Evolutionary conservation across 441 rosid species (phyloP), one percentile per base, ranked within the genome.

Genomic region (Mallotus japonicus): DNA sequence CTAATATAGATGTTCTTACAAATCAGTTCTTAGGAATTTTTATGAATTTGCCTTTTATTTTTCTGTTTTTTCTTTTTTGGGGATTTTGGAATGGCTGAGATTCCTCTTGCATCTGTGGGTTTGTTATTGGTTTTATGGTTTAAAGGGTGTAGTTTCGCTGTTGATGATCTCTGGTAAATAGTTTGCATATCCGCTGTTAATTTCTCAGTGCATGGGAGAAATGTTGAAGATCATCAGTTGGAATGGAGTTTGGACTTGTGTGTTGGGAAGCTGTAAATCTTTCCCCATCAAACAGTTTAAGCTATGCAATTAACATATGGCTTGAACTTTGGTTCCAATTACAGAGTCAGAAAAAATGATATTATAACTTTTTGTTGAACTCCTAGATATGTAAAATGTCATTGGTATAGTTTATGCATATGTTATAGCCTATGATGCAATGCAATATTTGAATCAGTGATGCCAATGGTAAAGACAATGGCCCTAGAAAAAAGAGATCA

Each of bases 1-100:
- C 65, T 91, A 84, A 89, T 28, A 28, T 28, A 28, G 32, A 62
- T 42, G 19, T 62, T 40, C 3, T 28, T 55, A 19, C 10, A 4
- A 3, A 16, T 66, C 32, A 0, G 3, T 28, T 28, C 32, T 28
- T 28, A 28, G 32, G 32, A 28, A 28, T 28, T 28, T 28, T 28
- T 28, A 28, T 28, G 32, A 28, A 28, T 28, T 28, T 28, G 32
- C 32, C 32, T 28, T 28, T 28, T 28, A 28, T 28, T 28, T 28
- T 28, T 46, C 42, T 9, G 1, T 56, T 65, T 55, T 54, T 19
- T 17, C 1, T 42, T 65, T 3, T 28, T 16, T 28, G 32, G 32
- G 37, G 11, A 2, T 62, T 65, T 22, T 34, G 63, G 60, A 58
- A 49, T 19, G 49, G 53, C 37, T 24, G 67, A 47, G 73, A 65